A percentile compares a stretch with the other conserved stretches of the same genome.
These are phyloP conservation scores for Harringtonia aguacate DNA, from an alignment of 2,329 filamentous ascomycete species.

Conservation along the genomic window DNA sequence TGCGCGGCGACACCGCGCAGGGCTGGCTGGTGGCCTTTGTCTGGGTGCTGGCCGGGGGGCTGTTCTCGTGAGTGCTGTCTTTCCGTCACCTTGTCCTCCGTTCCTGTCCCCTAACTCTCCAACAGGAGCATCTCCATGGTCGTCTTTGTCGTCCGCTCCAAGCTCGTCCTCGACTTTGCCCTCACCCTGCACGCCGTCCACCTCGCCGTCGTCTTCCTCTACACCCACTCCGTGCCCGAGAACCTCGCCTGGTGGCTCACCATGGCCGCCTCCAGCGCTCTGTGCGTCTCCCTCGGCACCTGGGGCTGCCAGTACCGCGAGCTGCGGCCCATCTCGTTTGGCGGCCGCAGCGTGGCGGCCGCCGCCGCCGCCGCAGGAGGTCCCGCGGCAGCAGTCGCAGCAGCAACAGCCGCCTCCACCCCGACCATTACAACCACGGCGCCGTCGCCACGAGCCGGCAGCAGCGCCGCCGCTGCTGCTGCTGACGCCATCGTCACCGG, in stretches of 20 bases:
- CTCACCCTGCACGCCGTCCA: conserved; percentile 53
- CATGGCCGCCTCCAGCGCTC: conserved; percentile 34
- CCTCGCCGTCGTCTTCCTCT: conserved; percentile 47
- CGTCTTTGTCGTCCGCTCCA: conserved; percentile 74
- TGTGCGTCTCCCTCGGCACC: conserved; percentile 55
- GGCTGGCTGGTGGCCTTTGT: conserved; percentile 50
- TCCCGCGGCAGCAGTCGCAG: neutral
- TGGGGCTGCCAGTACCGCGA: conserved; percentile 92
- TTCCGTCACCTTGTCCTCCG: neutral
- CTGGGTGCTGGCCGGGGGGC: conserved; percentile 43
- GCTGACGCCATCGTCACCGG: conserved; percentile 12
- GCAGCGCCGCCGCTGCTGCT: conserved; percentile 2
- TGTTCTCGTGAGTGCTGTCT: conserved; percentile 34
- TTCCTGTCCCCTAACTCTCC: conserved; percentile 2
- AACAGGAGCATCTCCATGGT: conserved; percentile 72
- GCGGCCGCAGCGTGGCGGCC: conserved; percentile 35
- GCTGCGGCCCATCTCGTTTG: conserved; percentile 78
- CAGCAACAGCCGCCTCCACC: conserved; percentile 6
- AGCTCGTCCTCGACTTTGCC: conserved; percentile 91
- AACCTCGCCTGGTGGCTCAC: conserved; percentile 79
- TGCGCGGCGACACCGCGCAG: conserved; percentile 51
- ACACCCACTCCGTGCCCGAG: conserved; percentile 64
- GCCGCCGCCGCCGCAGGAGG: conserved; percentile 11
- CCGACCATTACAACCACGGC: neutral
- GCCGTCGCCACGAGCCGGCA: conserved; percentile 2